Evolutionary conservation across 768 basidiomycete genomes (phyloP).

Genomic region (Phaffia australis): DNA sequence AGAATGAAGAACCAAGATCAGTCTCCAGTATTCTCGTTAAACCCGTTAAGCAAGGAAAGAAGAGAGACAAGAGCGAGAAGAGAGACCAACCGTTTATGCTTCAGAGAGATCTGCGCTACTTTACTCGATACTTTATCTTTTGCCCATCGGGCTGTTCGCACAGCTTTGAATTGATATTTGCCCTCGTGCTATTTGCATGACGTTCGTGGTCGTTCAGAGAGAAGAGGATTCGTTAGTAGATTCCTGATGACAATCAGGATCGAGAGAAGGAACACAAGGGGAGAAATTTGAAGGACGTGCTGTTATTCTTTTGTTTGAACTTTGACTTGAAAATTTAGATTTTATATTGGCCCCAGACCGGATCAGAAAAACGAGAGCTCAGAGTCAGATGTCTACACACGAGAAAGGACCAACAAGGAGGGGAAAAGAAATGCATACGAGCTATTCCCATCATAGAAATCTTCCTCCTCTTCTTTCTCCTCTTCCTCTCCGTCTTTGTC

Average conservation of each 20-base stretch:
- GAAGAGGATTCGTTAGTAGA: not conserved
- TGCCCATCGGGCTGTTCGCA: constrained; percentile 9
- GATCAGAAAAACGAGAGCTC: not conserved
- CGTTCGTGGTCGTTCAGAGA: not conserved
- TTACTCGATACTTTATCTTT: constrained; percentile 17
- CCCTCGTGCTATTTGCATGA: constrained; percentile 12
- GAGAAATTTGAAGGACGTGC: not conserved
- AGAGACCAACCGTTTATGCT: constrained; percentile 8
- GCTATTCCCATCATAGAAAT: constrained; percentile 5
- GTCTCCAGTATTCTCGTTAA: too few species aligned
- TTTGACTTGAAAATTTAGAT: not conserved
- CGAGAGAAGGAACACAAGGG: not conserved
- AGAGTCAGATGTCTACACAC: not conserved
- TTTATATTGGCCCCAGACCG: not conserved
- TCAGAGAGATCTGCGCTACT: not conserved
- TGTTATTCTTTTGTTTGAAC: not conserved
- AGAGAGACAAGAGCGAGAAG: too few species aligned
- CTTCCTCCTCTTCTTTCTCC: not conserved
- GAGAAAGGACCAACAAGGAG: not conserved
- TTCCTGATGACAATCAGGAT: not conserved
- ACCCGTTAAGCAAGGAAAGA: not conserved
- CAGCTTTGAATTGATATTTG: constrained; percentile 5
- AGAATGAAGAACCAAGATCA: not conserved
- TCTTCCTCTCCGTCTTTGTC: not conserved
- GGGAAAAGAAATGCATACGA: not conserved